Percentiles rank a stretch among this genome's conserved stretches.
Conservation (phyloP, 1,284 basidiomycete species). For the Boletellus sp. region DNA sequence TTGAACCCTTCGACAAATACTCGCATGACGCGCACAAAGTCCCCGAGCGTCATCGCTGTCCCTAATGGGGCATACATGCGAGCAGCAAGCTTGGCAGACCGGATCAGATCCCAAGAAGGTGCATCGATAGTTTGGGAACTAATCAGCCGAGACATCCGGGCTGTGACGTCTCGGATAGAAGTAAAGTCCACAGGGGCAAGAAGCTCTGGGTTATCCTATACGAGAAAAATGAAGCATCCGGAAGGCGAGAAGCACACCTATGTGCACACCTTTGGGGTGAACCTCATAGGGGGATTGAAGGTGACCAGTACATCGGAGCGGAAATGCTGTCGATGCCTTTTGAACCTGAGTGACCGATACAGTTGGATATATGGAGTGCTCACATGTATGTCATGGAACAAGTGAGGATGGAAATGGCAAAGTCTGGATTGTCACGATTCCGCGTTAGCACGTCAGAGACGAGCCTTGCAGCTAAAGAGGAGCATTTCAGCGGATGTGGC, state of each 20-base stretch:
- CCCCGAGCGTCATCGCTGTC: slow-evolving; percentile 75
- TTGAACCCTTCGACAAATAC: slow-evolving; percentile 77
- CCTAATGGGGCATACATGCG: slow-evolving; percentile 81
- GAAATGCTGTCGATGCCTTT: slow-evolving; percentile 67
- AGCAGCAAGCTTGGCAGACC: slow-evolving; percentile 71
- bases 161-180: slow-evolving; percentile 59
- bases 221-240: neutral
- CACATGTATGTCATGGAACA: slow-evolving; percentile 84
- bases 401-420: slow-evolving; percentile 69
- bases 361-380: slow-evolving; percentile 11
- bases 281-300: slow-evolving; percentile 71
- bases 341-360: slow-evolving; percentile 1
- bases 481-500: slow-evolving; percentile 5
- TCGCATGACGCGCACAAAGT: slow-evolving; percentile 73
- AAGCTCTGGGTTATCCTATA: slow-evolving; percentile 65
- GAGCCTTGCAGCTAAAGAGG: slow-evolving; percentile 64
- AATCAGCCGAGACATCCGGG: slow-evolving; percentile 63
- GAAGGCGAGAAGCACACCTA: neutral
- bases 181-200: slow-evolving; percentile 63
- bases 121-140: slow-evolving; percentile 75
- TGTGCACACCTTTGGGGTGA: slow-evolving; percentile 54
- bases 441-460: slow-evolving; percentile 75
- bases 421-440: slow-evolving; percentile 63
- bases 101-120: slow-evolving; percentile 76
- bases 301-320: slow-evolving; percentile 83